These are phyloP conservation scores for Condylostoma magnum DNA, from an alignment of 169 alveolate species.

Conservation along the genomic window DNA sequence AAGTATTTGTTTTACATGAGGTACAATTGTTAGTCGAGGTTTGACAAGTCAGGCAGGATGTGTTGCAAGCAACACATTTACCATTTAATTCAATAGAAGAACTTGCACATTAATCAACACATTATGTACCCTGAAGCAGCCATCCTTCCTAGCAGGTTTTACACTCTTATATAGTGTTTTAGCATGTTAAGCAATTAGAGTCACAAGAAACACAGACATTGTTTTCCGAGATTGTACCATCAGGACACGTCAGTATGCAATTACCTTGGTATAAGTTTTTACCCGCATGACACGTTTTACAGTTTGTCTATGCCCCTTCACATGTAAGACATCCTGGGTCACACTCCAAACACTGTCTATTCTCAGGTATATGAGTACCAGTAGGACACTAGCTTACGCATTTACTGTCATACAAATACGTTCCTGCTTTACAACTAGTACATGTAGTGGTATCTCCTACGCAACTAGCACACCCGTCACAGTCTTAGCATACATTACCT, in stretches of 20 bases:
- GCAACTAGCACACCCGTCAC: conserved; percentile 2
- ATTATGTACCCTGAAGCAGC: not conserved
- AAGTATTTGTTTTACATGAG: not conserved
- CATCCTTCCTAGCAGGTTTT: not conserved
- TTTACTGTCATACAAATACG: not conserved
- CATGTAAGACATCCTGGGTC: conserved; percentile 3
- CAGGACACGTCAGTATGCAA: not conserved
- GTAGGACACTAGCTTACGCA: conserved; percentile 7
- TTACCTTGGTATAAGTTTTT: not conserved
- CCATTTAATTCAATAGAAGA: not conserved
- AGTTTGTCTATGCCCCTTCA: not conserved
- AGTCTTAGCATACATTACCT: no score
- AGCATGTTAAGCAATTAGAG: not conserved
- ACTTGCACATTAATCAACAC: conserved; percentile 1
- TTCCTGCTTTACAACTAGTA: conserved; percentile 9
- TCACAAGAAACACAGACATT: not conserved
- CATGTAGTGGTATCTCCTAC: not conserved
- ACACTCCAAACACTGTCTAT: not conserved
- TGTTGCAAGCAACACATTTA: not conserved
- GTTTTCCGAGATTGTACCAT: not conserved
- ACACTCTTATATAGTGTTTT: not conserved
- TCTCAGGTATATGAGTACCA: not conserved
- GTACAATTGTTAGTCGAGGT: not conserved
- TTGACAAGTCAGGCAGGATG: not conserved
- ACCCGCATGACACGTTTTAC: conserved; percentile 4